Base-by-base conservation (phyloP, 345 rosid species). In the Reutealis trisperma region DNA sequence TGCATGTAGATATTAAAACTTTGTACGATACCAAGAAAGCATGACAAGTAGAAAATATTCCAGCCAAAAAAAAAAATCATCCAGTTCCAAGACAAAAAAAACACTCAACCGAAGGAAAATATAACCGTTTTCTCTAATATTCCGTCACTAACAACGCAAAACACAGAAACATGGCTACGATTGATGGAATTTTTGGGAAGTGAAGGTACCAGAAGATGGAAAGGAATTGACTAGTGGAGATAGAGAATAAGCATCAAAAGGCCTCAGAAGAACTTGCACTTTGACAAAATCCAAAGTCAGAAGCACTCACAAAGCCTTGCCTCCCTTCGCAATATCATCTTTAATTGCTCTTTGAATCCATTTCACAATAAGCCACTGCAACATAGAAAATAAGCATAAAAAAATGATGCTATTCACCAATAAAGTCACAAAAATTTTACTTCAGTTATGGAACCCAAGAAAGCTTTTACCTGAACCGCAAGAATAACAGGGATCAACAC, bases 301-400 rank as follows among this genome's bases (percentile, higher is more conserved):
- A 54, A 67, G 70, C 68, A 52, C 86, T 87, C 85, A 90, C 55
- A 81, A 65, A 77, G 83, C 82, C 75, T 76, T 84, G 60, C 87
- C 83, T 21, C 90, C 87, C 22, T 49, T 71, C 6, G 82, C 85
- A 74, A 90, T 80, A 68, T 92, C 94, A 71, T 66, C 75, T 78
- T 82, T 86, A 60, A 92, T 92, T 22, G 89, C 89, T 61, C 73
- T 77, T 80, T 88, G 91, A 77, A 92, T 90, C 89, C 84, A 76
- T 83, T 89, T 85, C 66, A 87, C 73, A 59, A 91, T n/a, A 63
- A 89, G 66, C 86, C 87, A 92, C 97, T 92, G 88, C 85, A 84
- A 59, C 11, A 64, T 30, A 30, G 13, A 49, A 19, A 49, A 54
- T 42, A 11, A 63, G 4, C 1, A 63, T 2, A 19, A 66, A 21